These are phyloP conservation scores for Graphium sp. DNA, from an alignment of 2,329 filamentous ascomycete genomes.

Conservation along the genomic window DNA sequence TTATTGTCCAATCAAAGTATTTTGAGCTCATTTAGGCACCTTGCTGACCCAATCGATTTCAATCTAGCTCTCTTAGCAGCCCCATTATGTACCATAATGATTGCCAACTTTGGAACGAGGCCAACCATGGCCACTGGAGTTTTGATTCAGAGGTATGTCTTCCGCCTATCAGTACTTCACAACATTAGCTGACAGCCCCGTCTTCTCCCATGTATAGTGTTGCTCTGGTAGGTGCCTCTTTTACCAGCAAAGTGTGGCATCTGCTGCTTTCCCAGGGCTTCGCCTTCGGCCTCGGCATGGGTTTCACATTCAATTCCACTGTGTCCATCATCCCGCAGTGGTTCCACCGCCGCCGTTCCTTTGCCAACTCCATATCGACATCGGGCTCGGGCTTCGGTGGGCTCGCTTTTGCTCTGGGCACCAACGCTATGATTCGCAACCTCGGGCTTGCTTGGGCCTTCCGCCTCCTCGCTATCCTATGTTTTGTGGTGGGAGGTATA, in stretches of 20 bases:
- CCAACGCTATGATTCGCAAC: slow-evolving; percentile 49
- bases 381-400: slow-evolving; percentile 65
- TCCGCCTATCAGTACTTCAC: no score
- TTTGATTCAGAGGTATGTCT: no score
- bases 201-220: no score
- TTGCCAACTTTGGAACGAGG: no score
- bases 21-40: no score
- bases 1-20: no score
- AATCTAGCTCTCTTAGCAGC: no score
- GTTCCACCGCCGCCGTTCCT: slow-evolving; percentile 50
- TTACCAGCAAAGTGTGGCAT: slow-evolving; percentile 56
- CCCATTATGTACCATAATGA: no score
- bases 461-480: slow-evolving; percentile 44
- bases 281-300: slow-evolving; percentile 63
- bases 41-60: no score
- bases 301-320: slow-evolving; percentile 54
- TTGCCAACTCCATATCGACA: slow-evolving; percentile 54
- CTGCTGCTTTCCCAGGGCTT: slow-evolving; percentile 60
- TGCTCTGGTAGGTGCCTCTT: slow-evolving; percentile 55
- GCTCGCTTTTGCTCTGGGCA: slow-evolving; percentile 47
- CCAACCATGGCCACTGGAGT: no score
- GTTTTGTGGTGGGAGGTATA: slow-evolving; percentile 44
- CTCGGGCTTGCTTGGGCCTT: slow-evolving; percentile 52
- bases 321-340: slow-evolving; percentile 57
- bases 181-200: no score